These are phyloP conservation scores for Blastobotrys apis DNA, from an alignment of 1,139 yeast genomes.

Conservation along the genomic window DNA sequence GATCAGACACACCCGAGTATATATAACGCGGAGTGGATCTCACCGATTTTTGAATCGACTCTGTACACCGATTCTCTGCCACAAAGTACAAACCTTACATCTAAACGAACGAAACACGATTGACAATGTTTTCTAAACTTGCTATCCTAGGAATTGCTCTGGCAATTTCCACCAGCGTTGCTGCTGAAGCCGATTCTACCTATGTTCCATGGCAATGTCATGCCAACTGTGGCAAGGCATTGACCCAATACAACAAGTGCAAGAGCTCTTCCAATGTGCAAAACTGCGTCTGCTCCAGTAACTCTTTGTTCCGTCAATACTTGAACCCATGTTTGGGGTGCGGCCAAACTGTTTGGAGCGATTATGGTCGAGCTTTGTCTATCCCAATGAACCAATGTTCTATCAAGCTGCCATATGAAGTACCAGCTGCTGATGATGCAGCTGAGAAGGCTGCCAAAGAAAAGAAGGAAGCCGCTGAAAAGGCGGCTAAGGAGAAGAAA, in stretches of 20 bases:
- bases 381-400: constrained; percentile 3
- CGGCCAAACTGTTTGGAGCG: constrained; percentile 5
- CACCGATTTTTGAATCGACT: no score
- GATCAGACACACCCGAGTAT: no score
- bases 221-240: constrained; percentile 13
- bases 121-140: not conserved
- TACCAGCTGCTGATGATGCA: constrained; percentile 1
- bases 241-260: constrained; percentile 9
- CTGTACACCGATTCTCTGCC: no score
- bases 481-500: not conserved
- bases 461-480: not conserved
- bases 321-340: constrained; percentile 5
- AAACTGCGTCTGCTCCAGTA: constrained; percentile 1
- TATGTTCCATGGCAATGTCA: constrained; percentile 14
- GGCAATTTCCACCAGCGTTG: not conserved
- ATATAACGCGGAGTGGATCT: no score
- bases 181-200: not conserved
- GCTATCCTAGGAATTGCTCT: not conserved
- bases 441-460: not conserved
- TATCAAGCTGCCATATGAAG: constrained; percentile 5
- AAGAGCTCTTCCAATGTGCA: not conserved
- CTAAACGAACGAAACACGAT: not conserved
- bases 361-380: constrained; percentile 4
- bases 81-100: not conserved
- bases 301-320: not conserved